A percentile compares a stretch with the other conserved stretches of the same genome.
phyloP scores from a whole-genome alignment of 805 yeast genomes.

The Lipomyces orientalis region DNA sequence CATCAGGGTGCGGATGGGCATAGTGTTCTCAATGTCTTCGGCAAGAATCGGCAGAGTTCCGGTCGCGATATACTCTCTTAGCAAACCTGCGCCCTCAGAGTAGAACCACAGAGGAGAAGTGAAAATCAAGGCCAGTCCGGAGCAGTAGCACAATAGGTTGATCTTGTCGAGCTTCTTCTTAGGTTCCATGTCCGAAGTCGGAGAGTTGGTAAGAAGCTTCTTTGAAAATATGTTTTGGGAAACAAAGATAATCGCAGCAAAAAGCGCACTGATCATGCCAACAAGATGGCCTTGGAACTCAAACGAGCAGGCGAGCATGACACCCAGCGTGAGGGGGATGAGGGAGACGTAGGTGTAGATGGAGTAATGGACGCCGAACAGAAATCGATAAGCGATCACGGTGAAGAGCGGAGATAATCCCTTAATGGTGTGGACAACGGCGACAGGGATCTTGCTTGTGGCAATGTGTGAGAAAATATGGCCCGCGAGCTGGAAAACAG shows the following conservation, averaged over 20 bases:
- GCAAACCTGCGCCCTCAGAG: constrained; percentile 56
- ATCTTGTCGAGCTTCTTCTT: constrained; percentile 72
- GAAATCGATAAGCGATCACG: constrained; percentile 72
- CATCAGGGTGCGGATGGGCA: constrained; percentile 44
- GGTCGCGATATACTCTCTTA: constrained; percentile 31
- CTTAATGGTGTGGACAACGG: constrained; percentile 91
- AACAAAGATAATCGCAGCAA: constrained; percentile 77
- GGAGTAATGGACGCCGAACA: constrained; percentile 65
- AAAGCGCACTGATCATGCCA: constrained; percentile 72
- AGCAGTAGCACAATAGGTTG: constrained; percentile 79
- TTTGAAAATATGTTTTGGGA: constrained; percentile 87
- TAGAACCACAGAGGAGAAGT: constrained; percentile 76
- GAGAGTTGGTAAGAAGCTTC: constrained; percentile 63
- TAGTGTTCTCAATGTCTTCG: constrained; percentile 43
- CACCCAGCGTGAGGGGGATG: constrained; percentile 80
- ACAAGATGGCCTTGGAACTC: constrained; percentile 54
- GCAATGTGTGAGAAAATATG: constrained; percentile 91
- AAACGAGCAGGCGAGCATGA: constrained; percentile 64
- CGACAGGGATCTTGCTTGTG: constrained; percentile 90
- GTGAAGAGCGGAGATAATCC: constrained; percentile 90
- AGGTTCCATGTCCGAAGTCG: constrained; percentile 35
- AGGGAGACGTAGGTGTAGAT: constrained; percentile 75
- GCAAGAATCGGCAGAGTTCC: constrained; percentile 35
- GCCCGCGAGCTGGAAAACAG: constrained; percentile 88
- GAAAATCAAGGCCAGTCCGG: constrained; percentile 69